Evolutionary conservation across 2,329 filamentous ascomycete species (phyloP).

Genomic region (Exophiala alcalophila): DNA sequence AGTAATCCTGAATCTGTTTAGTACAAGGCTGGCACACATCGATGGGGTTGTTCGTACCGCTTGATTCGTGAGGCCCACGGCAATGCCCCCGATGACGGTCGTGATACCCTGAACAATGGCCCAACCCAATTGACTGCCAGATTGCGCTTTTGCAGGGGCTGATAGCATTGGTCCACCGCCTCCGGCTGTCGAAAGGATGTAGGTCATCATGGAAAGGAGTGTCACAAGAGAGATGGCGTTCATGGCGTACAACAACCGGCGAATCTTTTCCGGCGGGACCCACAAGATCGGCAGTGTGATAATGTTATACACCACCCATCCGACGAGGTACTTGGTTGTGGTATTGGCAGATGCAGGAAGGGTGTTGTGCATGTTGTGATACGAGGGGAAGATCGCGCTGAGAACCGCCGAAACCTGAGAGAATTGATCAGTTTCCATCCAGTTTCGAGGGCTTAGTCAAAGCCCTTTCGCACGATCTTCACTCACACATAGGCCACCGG

Average conservation of each 20-base stretch:
- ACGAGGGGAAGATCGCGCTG: constrained; percentile 36
- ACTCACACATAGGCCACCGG: constrained; percentile 39
- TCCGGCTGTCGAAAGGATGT: constrained; percentile 36
- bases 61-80: constrained; percentile 35
- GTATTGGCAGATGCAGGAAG: constrained; percentile 36
- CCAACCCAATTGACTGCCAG: constrained; percentile 23
- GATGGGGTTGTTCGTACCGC: too few relatives aligned
- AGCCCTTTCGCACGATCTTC: too few relatives aligned
- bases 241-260: constrained; percentile 33
- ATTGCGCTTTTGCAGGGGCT: constrained; percentile 19
- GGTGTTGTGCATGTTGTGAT: constrained; percentile 37
- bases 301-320: constrained; percentile 38
- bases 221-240: constrained; percentile 31
- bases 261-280: constrained; percentile 44
- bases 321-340: constrained; percentile 38
- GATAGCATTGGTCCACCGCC: constrained; percentile 35
- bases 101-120: constrained; percentile 31
- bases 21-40: too few relatives aligned
- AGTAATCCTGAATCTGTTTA: too few relatives aligned
- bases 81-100: constrained; percentile 34
- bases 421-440: too few relatives aligned
- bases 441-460: too few relatives aligned
- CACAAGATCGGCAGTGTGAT: constrained; percentile 43
- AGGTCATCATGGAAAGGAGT: constrained; percentile 32
- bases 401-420: constrained; percentile 34